Conservation (phyloP, 2,329 filamentous ascomycete species). For the Fusarium sp. region DNA sequence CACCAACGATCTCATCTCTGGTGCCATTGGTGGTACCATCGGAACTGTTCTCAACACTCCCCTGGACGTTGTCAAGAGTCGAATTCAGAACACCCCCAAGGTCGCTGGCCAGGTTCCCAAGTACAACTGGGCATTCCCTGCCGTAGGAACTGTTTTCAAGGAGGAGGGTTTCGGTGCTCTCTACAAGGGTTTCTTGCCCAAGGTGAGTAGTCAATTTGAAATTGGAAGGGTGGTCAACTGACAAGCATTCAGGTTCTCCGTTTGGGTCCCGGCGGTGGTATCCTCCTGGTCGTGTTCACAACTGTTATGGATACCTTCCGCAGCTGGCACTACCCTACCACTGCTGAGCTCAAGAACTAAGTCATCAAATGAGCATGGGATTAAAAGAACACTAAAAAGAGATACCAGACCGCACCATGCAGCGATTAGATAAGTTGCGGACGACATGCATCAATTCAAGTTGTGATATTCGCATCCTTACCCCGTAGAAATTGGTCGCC, state of each 20-base stretch:
- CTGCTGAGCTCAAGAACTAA: constrained; percentile 16
- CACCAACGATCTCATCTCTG: constrained; percentile 87
- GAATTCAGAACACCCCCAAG: constrained; percentile 94
- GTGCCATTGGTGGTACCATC: constrained; percentile 84
- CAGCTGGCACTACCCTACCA: constrained; percentile 54
- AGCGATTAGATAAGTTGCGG: constrained; percentile 22
- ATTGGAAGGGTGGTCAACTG: neutral
- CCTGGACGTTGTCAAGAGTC: constrained; percentile 96
- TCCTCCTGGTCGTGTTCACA: constrained; percentile 87
- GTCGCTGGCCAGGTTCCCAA: constrained; percentile 84
- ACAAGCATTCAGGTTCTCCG: constrained; percentile 50
- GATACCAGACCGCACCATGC: constrained; percentile 29
- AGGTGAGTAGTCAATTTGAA: constrained; percentile 73
- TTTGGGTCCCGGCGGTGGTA: constrained; percentile 68
- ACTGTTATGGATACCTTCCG: constrained; percentile 94
- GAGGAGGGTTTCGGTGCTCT: constrained; percentile 93
- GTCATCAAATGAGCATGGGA: neutral
- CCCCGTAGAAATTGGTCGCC: neutral
- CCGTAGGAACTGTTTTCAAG: constrained; percentile 84
- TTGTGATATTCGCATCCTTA: neutral
- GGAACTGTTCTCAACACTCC: constrained; percentile 96
- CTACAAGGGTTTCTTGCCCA: constrained; percentile 98
- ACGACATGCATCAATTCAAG: neutral
- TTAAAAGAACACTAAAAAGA: constrained; percentile 26
- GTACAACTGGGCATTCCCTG: constrained; percentile 98